Evolutionary conservation across 2,329 filamentous ascomycete genomes (phyloP), one percentile per base, ranked within the genome.

Genomic region (Paecilomyces sp.): DNA sequence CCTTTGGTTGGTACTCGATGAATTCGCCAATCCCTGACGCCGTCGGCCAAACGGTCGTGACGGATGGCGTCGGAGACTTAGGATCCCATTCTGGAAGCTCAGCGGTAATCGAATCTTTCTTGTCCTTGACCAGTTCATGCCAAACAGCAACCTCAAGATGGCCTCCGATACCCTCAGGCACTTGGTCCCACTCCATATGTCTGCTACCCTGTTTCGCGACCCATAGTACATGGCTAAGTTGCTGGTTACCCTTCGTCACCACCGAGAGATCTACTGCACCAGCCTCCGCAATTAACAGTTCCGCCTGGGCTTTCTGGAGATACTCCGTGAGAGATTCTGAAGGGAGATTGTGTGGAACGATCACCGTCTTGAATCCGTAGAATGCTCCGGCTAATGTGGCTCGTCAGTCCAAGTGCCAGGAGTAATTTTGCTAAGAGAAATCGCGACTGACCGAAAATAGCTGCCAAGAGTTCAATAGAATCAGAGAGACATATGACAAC

Each of bases 131-230:
- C 57, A 97, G 83, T 61, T 97, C 90, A 69, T 96, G 90, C 92
- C 93, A 99, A 13, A 93, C 94, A n/a, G 87, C 85, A 15, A 97
- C 89, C 59, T 89, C 89, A 62, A 96, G 81, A 62, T 83, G 86
- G 60, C 88, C 85, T 15, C 88, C 88, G 59, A 88, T 87, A 57
- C 89, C 88, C 69, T 88, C 84, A 11, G 92, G 92, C 1, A 92
- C 85, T 71, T 93, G 90, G 67, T 91, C 92, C 92, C 93, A 99
- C 75, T 96, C 92, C 83, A 99, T 89, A 71, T 97, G 93, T 66
- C 86, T 85, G 78, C 88, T 97, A 51, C 91, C 91, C 69, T 91
- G 85, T 68, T 97, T 93, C 4, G 95, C 91, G 12, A 97, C 92
- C 91, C 92, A 97, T 66, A 97, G 84, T 33, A 96, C 82, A 66